Evolutionary conservation across 2,329 filamentous ascomycete species (phyloP), one percentile per base, ranked within the genome.

Genomic region (Penicillium paneum): DNA sequence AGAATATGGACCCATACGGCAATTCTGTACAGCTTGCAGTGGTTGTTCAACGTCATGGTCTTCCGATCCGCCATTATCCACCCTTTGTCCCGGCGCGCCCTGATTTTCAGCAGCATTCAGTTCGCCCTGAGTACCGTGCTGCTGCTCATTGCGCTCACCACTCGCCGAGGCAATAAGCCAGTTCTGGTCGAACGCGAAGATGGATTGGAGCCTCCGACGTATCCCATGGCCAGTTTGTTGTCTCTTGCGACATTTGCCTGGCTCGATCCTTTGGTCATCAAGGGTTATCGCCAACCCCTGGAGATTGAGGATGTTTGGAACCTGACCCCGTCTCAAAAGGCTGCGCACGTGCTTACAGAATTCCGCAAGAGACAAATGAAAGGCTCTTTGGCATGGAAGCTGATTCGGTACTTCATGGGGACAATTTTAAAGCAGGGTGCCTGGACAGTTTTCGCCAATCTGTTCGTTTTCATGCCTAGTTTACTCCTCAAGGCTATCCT

Each of bases 291-390:
- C 70, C 86, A 90, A 69, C 85, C 91, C 0, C 82, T 95, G 58
- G 91, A 95, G 66, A 83, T 97, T 62, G 75, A 84, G 28, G 86
- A 92, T 71, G 90, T 99, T 3, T 99, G 94, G 94, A 97, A 97
- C 67, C 75, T 99, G 57, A 77, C 90, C 17, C 85, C 91, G 32
- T 90, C 86, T 67, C 92, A 97, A 75, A 96, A 97, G 76, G 91
- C 94, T 26, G 87, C 87, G 34, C 77, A 80, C 2, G 85, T 97
- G 42, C 81, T 97, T 47, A 81, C 86, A 43, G 85, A 91, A 63
- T 99, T 96, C 72, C 87, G 92, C 49, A 88, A 91, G 64, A 76
- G 92, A 59, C 91, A 91, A 75, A 93, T 90, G 77, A 94, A 91
- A 0, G 85, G 85, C 6, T 83, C 84, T 2, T 77, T 99, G 36